phyloP scores from a whole-genome alignment of 2,329 filamentous ascomycete species.

The Cercospora beticola region DNA sequence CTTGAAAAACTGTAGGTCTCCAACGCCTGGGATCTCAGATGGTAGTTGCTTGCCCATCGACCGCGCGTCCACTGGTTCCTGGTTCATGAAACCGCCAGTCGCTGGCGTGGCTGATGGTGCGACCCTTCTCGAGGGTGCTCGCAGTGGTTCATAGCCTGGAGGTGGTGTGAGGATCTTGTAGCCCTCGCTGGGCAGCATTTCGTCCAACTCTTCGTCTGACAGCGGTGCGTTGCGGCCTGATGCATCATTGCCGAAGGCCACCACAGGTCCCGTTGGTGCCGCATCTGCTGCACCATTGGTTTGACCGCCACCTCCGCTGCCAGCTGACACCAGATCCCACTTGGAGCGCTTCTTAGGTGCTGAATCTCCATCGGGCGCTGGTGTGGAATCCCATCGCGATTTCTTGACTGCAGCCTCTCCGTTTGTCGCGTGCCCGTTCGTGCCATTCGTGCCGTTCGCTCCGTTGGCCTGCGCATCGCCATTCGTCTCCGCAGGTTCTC shows the following conservation, averaged over 20 bases:
- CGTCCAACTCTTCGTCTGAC: conserved; percentile 90
- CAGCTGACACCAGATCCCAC: conserved; percentile 83
- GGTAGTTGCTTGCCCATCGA: conserved; percentile 86
- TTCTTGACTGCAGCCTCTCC: conserved; percentile 55
- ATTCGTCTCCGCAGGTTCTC: conserved; percentile 38
- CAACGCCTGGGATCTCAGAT: conserved; percentile 92
- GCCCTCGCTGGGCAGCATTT: conserved; percentile 85
- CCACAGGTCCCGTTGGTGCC: conserved; percentile 35
- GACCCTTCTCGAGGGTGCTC: conserved; percentile 72
- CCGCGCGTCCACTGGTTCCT: conserved; percentile 83
- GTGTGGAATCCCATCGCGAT: conserved; percentile 83
- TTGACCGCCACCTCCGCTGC: conserved; percentile 65
- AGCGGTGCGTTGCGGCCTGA: conserved; percentile 75
- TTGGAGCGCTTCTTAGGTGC: conserved; percentile 76
- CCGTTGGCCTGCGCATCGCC: conserved; percentile 16
- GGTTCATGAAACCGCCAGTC: conserved; percentile 90
- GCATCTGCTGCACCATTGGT: conserved; percentile 64
- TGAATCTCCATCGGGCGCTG: conserved; percentile 51
- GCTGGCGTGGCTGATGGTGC: conserved; percentile 70
- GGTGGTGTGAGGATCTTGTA: conserved; percentile 91
- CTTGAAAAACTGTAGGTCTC: conserved; percentile 97
- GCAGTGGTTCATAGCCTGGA: conserved; percentile 83
- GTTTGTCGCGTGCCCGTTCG: conserved; percentile 25
- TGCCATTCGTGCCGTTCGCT: conserved; percentile 13
- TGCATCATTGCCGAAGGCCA: conserved; percentile 76